These are phyloP conservation scores for Boletus edulis DNA, from an alignment of 768 basidiomycete species.

Conservation along the genomic window DNA sequence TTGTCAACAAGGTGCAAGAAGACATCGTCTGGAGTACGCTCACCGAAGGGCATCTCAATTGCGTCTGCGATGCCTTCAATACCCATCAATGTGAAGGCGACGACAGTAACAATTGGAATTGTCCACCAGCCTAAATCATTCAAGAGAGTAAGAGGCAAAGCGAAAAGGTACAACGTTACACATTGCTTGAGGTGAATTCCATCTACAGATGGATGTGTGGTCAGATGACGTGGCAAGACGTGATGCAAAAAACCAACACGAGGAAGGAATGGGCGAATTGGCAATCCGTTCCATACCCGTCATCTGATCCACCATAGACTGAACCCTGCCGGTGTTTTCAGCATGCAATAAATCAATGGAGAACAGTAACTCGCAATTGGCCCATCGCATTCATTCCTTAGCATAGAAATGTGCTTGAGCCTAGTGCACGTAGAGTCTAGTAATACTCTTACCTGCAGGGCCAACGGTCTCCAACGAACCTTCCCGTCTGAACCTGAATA, in stretches of 20 bases:
- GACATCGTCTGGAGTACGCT: constrained; percentile 11
- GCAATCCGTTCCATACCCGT: constrained; percentile 88
- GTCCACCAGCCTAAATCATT: constrained; percentile 81
- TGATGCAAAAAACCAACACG: constrained; percentile 46
- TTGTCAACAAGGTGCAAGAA: not conserved
- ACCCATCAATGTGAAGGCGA: constrained; percentile 90
- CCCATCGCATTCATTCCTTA: constrained; percentile 77
- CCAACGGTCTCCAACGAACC: constrained; percentile 88
- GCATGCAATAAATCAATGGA: not conserved
- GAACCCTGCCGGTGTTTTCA: constrained; percentile 49
- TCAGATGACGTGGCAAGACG: constrained; percentile 6
- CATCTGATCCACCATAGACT: constrained; percentile 82
- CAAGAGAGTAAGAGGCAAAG: constrained; percentile 84
- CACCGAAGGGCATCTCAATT: constrained; percentile 94
- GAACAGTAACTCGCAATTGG: constrained; percentile 45
- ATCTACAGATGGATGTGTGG: constrained; percentile 42
- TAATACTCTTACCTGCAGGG: constrained; percentile 61
- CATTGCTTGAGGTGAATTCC: constrained; percentile 94
- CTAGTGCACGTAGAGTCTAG: not conserved
- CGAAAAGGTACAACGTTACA: constrained; percentile 89
- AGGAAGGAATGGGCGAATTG: constrained; percentile 79
- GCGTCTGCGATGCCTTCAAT: constrained; percentile 95
- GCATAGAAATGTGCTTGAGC: constrained; percentile 1
- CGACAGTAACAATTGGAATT: constrained; percentile 81
- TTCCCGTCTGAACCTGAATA: constrained; percentile 76